Percentiles rank a stretch among this genome's conserved stretches.
Evolutionary conservation across 306 rosid genomes (phyloP).

Genomic region (Castanopsis chinensis): DNA sequence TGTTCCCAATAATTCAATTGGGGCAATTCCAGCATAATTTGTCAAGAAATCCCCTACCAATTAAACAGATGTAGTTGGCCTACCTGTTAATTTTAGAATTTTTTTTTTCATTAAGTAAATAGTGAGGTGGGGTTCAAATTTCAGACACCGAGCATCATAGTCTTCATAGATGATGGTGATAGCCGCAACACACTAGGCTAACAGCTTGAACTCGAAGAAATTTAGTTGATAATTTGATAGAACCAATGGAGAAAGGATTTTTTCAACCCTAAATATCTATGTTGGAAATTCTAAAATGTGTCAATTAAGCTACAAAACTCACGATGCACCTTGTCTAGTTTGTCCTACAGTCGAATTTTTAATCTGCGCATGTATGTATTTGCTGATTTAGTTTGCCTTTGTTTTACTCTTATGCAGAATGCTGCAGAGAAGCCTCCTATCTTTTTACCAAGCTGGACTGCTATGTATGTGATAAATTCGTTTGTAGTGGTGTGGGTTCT

Average conservation of each 20-base stretch:
- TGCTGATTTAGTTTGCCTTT: not conserved
- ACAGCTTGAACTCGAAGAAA: too few relatives aligned
- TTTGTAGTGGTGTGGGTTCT: constrained; percentile 77
- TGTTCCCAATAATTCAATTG: constrained; percentile 20
- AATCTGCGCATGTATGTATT: not conserved
- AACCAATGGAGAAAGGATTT: too few relatives aligned
- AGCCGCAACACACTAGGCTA: too few relatives aligned
- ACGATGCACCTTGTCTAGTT: not conserved
- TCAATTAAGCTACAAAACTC: too few relatives aligned
- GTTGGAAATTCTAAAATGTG: too few relatives aligned
- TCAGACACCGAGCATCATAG: too few relatives aligned
- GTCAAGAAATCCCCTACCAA: not conserved
- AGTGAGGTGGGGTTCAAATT: too few relatives aligned
- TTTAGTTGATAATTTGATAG: too few relatives aligned
- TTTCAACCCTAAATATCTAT: too few relatives aligned
- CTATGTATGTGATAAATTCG: constrained; percentile 64
- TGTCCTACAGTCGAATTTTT: not conserved
- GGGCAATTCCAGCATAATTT: not conserved
- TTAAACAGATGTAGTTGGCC: not conserved
- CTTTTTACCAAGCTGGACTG: constrained; percentile 87
- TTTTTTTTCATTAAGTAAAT: too few relatives aligned
- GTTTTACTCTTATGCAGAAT: constrained; percentile 40
- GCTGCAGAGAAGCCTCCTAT: constrained; percentile 93
- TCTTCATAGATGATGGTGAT: too few relatives aligned
- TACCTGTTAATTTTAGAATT: too few relatives aligned